Conservation (phyloP, 1,284 basidiomycete genomes). For the Blastosporella zonata region DNA sequence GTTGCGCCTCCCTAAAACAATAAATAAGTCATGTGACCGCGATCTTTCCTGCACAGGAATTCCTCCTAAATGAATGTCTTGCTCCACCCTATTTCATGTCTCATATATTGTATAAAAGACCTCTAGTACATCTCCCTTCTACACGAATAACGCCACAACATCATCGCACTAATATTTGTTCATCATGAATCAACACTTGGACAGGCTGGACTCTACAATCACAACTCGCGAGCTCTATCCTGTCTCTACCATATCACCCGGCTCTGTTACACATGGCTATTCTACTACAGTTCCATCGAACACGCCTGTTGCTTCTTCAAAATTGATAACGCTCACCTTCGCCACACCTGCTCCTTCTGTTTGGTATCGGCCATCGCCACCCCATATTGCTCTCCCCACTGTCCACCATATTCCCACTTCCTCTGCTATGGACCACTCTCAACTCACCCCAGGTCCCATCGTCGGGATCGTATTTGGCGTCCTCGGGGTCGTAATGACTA, state of each 20-base stretch:
- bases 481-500: constrained; percentile 17
- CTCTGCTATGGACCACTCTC: background rate
- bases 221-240: background rate
- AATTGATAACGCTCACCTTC: background rate
- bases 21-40: constrained; percentile 6
- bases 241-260: background rate
- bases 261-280: background rate
- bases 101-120: constrained; percentile 10
- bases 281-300: background rate
- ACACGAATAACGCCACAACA: background rate
- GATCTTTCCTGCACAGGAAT: too few species aligned
- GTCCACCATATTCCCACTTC: constrained; percentile 11
- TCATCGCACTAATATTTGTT: background rate
- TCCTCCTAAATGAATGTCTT: constrained; percentile 6
- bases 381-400: constrained; percentile 13
- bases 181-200: constrained; percentile 1
- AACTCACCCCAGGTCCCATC: constrained; percentile 18
- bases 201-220: background rate
- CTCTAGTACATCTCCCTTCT: background rate
- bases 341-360: background rate
- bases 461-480: constrained; percentile 25
- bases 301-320: background rate
- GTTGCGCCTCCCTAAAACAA: too few species aligned
- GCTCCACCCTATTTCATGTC: constrained; percentile 16
- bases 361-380: constrained; percentile 5